These are phyloP conservation scores for Solanum tarapatanum DNA, from an alignment of 257 asterid genomes.

Conservation along the genomic window DNA sequence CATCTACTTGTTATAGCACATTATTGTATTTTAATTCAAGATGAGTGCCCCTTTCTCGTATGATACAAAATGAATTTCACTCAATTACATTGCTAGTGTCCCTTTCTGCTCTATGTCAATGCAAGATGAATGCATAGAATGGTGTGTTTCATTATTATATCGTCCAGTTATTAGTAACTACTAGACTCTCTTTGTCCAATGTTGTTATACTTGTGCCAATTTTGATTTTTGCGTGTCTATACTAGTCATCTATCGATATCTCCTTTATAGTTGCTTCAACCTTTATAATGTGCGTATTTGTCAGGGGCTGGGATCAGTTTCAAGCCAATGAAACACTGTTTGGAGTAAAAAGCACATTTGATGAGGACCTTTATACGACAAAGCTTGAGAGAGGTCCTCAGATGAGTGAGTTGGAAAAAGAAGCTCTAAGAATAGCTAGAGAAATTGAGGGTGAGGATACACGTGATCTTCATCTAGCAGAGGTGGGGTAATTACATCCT, in stretches of 20 bases:
- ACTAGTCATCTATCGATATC: background rate
- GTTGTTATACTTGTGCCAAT: background rate
- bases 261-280: background rate
- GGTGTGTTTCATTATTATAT: background rate
- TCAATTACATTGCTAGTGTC: background rate
- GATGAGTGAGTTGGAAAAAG: constrained; percentile 74
- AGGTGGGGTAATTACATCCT: constrained; percentile 34
- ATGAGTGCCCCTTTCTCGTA: background rate
- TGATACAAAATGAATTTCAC: background rate
- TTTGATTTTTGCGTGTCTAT: background rate
- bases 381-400: constrained; percentile 90
- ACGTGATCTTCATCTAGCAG: constrained; percentile 87
- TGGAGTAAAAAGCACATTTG: constrained; percentile 91
- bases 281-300: background rate
- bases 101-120: background rate
- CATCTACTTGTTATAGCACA: background rate
- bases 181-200: background rate
- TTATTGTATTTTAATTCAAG: background rate
- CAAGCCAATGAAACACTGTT: constrained; percentile 73
- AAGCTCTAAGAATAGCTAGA: constrained; percentile 71
- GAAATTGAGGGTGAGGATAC: constrained; percentile 96
- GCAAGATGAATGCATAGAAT: background rate
- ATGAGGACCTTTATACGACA: constrained; percentile 93
- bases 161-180: background rate
- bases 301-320: constrained; percentile 98